Conservation (phyloP, 495 filamentous ascomycete species). For the Penicillium goetzii region DNA sequence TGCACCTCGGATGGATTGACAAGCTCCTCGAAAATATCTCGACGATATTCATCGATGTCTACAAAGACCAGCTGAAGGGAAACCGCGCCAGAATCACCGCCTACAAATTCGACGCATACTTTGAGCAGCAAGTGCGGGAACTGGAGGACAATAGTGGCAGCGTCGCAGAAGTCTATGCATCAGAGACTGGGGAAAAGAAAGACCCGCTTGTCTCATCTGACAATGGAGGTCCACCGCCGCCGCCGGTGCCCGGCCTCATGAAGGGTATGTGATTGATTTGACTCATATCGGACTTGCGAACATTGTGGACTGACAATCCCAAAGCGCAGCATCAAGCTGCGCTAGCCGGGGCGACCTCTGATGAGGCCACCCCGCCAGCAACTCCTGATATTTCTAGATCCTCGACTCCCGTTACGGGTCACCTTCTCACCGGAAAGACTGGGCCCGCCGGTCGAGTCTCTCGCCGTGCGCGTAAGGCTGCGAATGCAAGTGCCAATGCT, state of each 20-base stretch:
- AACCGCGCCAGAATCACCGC: slow-evolving; percentile 75
- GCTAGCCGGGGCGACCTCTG: slow-evolving; percentile 48
- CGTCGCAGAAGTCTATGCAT: slow-evolving; percentile 35
- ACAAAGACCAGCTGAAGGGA: slow-evolving; percentile 83
- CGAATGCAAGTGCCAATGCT: slow-evolving; percentile 62
- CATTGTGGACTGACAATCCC: slow-evolving; percentile 35
- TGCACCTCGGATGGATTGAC: slow-evolving; percentile 96
- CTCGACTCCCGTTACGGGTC: slow-evolving; percentile 61
- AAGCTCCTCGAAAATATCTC: slow-evolving; percentile 93
- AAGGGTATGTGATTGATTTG: slow-evolving; percentile 42
- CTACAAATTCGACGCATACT: slow-evolving; percentile 85
- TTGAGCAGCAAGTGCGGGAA: slow-evolving; percentile 87
- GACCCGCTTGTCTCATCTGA: slow-evolving; percentile 51
- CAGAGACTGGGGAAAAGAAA: slow-evolving; percentile 43
- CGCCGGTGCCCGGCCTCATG: slow-evolving; percentile 58
- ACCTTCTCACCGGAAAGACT: slow-evolving; percentile 71
- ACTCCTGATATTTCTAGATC: slow-evolving; percentile 83
- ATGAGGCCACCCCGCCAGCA: slow-evolving; percentile 62
- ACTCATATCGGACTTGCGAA: slow-evolving; percentile 23
- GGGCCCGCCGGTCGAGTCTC: slow-evolving; percentile 76
- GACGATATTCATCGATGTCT: slow-evolving; percentile 84
- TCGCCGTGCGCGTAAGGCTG: slow-evolving; percentile 78
- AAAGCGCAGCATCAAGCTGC: slow-evolving; percentile 55
- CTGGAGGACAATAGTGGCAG: slow-evolving; percentile 65
- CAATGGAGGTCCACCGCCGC: slow-evolving; percentile 57